These are phyloP conservation scores for Chamaecyparis obtusa DNA, from an alignment of 75 land plant species.

Conservation along the genomic window DNA sequence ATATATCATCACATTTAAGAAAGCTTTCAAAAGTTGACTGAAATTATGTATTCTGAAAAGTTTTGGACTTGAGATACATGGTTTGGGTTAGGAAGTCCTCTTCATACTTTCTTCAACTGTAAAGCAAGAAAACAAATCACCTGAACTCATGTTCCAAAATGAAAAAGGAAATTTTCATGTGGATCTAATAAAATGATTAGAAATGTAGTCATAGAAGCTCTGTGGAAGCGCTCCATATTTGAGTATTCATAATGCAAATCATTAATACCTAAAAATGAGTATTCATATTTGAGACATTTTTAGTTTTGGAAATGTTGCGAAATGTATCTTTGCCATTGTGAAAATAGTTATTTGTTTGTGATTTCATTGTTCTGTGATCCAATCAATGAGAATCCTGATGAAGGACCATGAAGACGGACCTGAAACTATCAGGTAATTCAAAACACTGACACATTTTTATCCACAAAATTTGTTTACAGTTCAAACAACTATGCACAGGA, in stretches of 20 bases:
- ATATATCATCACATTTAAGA: background rate
- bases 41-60: too few species aligned
- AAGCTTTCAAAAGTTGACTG: background rate
- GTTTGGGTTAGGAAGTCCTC: background rate
- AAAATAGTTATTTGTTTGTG: background rate
- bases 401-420: background rate
- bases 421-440: background rate
- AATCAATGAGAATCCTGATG: background rate
- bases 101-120: background rate
- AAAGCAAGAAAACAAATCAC: too few species aligned
- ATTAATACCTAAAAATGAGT: background rate
- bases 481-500: background rate
- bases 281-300: background rate
- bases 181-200: background rate
- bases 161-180: background rate
- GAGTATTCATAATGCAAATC: background rate
- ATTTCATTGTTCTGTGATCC: background rate
- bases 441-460: background rate
- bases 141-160: background rate
- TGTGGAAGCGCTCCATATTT: background rate
- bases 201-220: background rate
- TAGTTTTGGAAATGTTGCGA: background rate
- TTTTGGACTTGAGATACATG: background rate
- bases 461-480: background rate
- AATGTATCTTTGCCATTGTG: background rate